phyloP scores from a whole-genome alignment of 805 yeast species.

The Groenewaldozyma tartarivorans region DNA sequence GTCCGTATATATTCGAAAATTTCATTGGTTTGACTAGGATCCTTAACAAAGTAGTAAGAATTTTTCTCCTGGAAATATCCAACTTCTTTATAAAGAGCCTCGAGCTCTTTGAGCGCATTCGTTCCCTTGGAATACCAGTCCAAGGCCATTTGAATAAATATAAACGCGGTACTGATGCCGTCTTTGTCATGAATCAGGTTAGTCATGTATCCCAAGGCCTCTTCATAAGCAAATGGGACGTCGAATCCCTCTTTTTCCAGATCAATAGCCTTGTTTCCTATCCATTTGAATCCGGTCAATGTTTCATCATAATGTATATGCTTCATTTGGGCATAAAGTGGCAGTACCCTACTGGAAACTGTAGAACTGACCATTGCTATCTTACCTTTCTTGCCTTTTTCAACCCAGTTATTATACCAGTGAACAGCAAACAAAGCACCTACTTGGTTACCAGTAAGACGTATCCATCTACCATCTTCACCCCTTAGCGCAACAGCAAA shows the following conservation, averaged over 20 bases:
- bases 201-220: slow-evolving; percentile 94
- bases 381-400: slow-evolving; percentile 11
- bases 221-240: slow-evolving; percentile 91
- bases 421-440: slow-evolving; percentile 77
- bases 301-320: slow-evolving; percentile 70
- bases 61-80: slow-evolving; percentile 82
- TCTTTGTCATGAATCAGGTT: slow-evolving; percentile 80
- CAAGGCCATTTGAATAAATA: slow-evolving; percentile 63
- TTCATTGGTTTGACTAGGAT: slow-evolving; percentile 38
- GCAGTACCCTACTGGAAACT: slow-evolving; percentile 79
- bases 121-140: slow-evolving; percentile 35
- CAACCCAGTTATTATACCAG: slow-evolving; percentile 26
- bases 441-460: slow-evolving; percentile 83
- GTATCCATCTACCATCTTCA: slow-evolving; percentile 49
- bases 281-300: slow-evolving; percentile 95
- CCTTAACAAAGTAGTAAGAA: slow-evolving; percentile 68
- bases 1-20: slow-evolving; percentile 50
- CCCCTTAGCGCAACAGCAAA: slow-evolving; percentile 67
- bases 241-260: slow-evolving; percentile 50
- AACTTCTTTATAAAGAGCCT: slow-evolving; percentile 48
- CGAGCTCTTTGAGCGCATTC: slow-evolving; percentile 42
- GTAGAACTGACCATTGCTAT: slow-evolving; percentile 73
- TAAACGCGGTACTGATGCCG: slow-evolving; percentile 71
- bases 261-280: slow-evolving; percentile 79
- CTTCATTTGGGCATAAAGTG: slow-evolving; percentile 51